phyloP scores from a whole-genome alignment of 2,329 filamentous ascomycete genomes.

The Sporothrix brasiliensis region DNA sequence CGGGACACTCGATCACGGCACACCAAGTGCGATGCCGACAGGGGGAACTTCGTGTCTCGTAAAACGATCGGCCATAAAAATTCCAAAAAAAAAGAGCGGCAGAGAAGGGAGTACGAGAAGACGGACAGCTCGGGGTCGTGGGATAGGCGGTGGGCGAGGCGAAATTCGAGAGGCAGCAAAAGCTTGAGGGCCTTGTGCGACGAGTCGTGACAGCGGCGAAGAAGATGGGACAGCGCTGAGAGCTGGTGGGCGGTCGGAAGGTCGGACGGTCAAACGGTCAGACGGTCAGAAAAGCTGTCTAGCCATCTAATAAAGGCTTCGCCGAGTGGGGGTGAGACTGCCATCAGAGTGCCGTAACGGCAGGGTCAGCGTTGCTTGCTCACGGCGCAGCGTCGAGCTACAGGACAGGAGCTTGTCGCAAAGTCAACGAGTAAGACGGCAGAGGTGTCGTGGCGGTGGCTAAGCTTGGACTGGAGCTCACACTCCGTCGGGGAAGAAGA shows the following conservation, averaged over 20 bases:
- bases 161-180: not conserved
- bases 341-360: not conserved
- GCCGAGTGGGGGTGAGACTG: not conserved
- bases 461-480: not conserved
- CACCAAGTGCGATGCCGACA: not conserved
- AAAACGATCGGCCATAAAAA: not conserved
- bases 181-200: not conserved
- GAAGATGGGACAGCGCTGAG: not conserved
- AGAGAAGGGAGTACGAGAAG: not conserved
- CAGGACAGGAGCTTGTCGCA: not conserved
- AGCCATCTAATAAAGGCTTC: no score
- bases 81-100: not conserved
- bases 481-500: not conserved
- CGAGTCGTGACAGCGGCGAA: not conserved
- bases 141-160: not conserved
- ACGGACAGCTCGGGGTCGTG: not conserved
- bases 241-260: not conserved
- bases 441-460: not conserved
- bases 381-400: not conserved
- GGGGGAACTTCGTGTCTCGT: conserved; percentile 1
- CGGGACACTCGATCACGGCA: not conserved
- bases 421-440: no score
- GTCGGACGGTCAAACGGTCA: no score
- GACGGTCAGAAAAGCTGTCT: no score
- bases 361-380: not conserved